phyloP scores from a whole-genome alignment of 169 alveolate genomes.

The Toxoplasma gondii region DNA sequence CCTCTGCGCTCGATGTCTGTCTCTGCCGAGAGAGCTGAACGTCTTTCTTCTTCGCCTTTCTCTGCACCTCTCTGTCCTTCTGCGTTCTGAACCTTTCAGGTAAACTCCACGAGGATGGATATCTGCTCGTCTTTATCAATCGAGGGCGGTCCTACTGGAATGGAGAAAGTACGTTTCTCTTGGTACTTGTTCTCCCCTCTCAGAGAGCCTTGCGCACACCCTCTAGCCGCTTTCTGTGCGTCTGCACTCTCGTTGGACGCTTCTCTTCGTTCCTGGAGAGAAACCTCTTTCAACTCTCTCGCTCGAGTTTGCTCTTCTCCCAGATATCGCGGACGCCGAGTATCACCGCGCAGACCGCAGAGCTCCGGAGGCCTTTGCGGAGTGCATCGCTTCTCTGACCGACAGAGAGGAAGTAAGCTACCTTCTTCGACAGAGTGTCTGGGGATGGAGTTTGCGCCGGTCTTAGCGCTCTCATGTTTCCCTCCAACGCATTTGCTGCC shows the following conservation, averaged over 20 bases:
- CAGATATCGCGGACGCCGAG: background rate
- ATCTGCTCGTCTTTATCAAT: background rate
- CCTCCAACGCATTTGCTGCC: too few species aligned
- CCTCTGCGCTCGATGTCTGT: too few species aligned
- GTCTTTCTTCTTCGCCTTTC: background rate
- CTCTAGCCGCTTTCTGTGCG: background rate
- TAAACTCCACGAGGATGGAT: background rate
- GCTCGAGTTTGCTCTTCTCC: background rate
- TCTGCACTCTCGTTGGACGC: background rate
- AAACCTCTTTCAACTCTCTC: background rate
- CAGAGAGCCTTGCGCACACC: background rate
- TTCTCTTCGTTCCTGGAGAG: background rate
- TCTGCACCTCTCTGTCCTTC: background rate
- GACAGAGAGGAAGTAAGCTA: background rate
- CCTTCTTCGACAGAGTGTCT: background rate
- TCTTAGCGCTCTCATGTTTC: too few species aligned
- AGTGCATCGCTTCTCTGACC: background rate
- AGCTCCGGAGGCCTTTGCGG: background rate
- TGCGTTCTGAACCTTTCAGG: background rate
- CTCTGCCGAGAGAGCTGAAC: too few species aligned
- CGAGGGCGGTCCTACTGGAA: slow-evolving; percentile 24
- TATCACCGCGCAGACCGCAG: background rate
- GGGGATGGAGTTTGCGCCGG: background rate
- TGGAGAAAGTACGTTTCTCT: background rate
- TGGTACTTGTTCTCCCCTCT: background rate